Percentiles rank a stretch among this genome's conserved stretches.
Conservation (phyloP, 2,329 filamentous ascomycete genomes). For the Phialemoniopsis sp. region DNA sequence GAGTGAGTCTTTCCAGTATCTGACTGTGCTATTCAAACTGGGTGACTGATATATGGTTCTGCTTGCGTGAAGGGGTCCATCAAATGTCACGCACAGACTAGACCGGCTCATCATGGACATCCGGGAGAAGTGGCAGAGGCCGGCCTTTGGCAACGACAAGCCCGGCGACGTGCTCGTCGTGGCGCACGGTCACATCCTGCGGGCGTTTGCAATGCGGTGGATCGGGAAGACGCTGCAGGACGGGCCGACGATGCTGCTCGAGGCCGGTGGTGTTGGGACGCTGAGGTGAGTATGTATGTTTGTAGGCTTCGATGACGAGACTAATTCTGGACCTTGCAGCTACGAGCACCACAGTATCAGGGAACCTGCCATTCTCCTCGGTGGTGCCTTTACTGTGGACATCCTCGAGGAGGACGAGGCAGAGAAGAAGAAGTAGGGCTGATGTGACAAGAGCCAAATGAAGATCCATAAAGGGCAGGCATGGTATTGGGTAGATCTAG, state of each 20-base stretch:
- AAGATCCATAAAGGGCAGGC: too few relatives aligned
- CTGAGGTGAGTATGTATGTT: constrained; percentile 52
- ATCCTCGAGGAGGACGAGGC: constrained; percentile 17
- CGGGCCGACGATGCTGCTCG: constrained; percentile 76
- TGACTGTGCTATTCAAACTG: neutral
- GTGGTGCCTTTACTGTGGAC: constrained; percentile 62
- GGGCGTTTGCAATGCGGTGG: constrained; percentile 88
- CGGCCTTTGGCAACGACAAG: constrained; percentile 49
- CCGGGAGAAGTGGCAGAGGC: constrained; percentile 58
- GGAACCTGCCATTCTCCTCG: constrained; percentile 76
- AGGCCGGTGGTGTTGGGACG: constrained; percentile 81
- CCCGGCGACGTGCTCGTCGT: constrained; percentile 70
- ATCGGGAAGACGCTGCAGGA: constrained; percentile 67
- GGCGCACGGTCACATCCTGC: constrained; percentile 84
- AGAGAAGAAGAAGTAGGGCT: constrained; percentile 12
- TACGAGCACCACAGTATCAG: constrained; percentile 77
- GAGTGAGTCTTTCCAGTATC: constrained; percentile 54
- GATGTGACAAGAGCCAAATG: too few relatives aligned
- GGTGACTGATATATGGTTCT: too few relatives aligned
- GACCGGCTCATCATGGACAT: constrained; percentile 77
- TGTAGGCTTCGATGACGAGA: too few relatives aligned
- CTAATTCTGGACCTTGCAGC: constrained; percentile 29
- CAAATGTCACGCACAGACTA: constrained; percentile 67
- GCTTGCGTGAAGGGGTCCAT: constrained; percentile 52
- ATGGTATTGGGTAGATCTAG: too few relatives aligned